Conservation (phyloP, 768 basidiomycete species). For the Daedaleopsis nitida region DNA sequence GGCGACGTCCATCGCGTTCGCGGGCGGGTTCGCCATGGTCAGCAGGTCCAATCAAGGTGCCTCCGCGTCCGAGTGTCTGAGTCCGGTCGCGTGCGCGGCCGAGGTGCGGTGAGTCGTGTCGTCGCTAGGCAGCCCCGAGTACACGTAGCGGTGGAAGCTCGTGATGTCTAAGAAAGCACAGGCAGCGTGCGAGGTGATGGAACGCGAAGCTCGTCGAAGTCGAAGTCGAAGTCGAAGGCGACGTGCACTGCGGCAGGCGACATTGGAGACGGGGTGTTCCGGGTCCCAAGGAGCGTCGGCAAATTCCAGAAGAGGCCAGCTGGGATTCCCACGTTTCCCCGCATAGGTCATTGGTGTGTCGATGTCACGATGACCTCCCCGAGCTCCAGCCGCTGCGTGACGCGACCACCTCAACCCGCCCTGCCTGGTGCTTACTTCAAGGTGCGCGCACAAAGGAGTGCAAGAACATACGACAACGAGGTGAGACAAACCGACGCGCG, state of each 20-base stretch:
- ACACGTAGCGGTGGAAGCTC: neutral
- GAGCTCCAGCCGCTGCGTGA: constrained; percentile 12
- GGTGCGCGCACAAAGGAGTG: too few species aligned
- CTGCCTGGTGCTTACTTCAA: too few species aligned
- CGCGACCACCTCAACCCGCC: constrained; percentile 6
- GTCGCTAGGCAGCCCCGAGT: neutral
- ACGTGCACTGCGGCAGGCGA: too few species aligned
- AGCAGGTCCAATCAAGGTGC: neutral
- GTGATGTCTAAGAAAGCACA: neutral
- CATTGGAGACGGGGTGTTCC: neutral
- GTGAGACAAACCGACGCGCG: neutral
- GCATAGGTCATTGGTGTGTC: constrained; percentile 25
- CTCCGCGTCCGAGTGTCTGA: too few species aligned
- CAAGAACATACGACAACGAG: neutral
- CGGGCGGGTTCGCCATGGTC: neutral
- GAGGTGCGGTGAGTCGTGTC: too few species aligned
- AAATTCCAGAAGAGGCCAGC: constrained; percentile 3
- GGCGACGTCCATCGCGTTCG: constrained; percentile 12
- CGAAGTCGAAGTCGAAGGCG: too few species aligned
- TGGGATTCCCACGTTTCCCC: constrained; percentile 30
- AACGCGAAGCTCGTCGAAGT: neutral
- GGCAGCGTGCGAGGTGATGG: neutral
- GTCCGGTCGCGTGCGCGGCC: too few species aligned
- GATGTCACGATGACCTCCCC: constrained; percentile 13
- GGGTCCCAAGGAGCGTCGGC: constrained; percentile 9